Percentiles rank a stretch among this genome's conserved stretches.
Evolutionary conservation across 148 eudicot species (phyloP).

Genomic region (Dysphania ambrosioides): DNA sequence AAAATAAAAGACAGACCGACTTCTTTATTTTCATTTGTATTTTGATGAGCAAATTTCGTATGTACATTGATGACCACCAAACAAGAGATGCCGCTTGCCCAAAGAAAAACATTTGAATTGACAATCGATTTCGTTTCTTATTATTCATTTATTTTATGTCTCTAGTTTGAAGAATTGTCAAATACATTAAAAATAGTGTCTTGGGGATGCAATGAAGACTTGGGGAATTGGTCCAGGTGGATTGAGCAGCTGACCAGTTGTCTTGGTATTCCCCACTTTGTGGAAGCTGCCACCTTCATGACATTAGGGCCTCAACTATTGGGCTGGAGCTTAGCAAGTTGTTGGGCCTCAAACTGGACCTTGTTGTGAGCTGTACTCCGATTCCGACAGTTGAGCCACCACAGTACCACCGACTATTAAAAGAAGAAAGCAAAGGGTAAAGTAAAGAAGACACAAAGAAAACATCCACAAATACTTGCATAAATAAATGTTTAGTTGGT

Average conservation of each 20-base stretch:
- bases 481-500: background rate
- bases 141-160: background rate
- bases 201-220: constrained; percentile 17
- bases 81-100: constrained; percentile 1
- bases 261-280: background rate
- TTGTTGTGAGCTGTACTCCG: too few relatives aligned
- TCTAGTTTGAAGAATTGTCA: background rate
- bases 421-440: background rate
- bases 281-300: constrained; percentile 12
- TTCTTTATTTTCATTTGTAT: background rate
- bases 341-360: constrained; percentile 7
- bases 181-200: background rate
- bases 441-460: background rate
- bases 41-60: background rate
- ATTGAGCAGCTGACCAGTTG: constrained; percentile 7
- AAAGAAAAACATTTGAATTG: constrained; percentile 24
- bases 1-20: background rate
- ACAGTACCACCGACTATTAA: constrained; percentile 5
- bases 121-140: background rate
- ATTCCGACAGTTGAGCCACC: constrained; percentile 3
- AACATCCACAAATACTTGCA: constrained; percentile 4
- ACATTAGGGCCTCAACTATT: background rate
- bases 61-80: background rate
- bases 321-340: background rate
- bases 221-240: constrained; percentile 2